Evolutionary conservation across 148 eudicot species (phyloP).

Genomic region (Rhododendron kiyosumense): DNA sequence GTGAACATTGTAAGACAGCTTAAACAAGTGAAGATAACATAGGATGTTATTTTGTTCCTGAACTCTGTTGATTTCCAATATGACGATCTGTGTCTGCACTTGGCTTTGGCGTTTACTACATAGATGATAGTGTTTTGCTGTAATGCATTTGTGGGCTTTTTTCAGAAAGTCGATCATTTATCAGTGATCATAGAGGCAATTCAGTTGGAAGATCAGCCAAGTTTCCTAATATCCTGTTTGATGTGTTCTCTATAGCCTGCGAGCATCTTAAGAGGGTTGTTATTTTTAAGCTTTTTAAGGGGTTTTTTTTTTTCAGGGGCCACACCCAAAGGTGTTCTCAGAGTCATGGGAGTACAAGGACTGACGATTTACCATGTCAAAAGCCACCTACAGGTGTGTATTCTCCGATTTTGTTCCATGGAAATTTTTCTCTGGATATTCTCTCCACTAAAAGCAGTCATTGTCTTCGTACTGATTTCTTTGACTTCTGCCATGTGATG

Average conservation of each 20-base stretch:
- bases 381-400: slow-evolving; percentile 57
- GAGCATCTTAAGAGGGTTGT: not conserved
- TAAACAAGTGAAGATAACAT: not conserved
- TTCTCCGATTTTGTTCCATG: slow-evolving; percentile 14
- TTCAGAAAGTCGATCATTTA: not conserved
- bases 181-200: not conserved
- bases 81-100: not conserved
- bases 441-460: not conserved
- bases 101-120: not conserved
- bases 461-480: not conserved
- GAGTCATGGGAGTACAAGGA: slow-evolving; percentile 73
- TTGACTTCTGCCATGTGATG: slow-evolving; percentile 1
- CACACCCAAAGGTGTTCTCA: slow-evolving; percentile 69
- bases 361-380: slow-evolving; percentile 69
- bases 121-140: not conserved
- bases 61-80: not conserved
- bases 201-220: not conserved
- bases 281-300: not conserved
- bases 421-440: not conserved
- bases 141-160: not conserved
- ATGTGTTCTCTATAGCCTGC: not conserved
- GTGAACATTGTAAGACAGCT: not conserved
- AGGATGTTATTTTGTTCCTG: not conserved
- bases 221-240: not conserved
- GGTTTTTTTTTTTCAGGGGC: slow-evolving; percentile 40